phyloP scores from a whole-genome alignment of 352 stramenopile species.

The Pythium periplocum region DNA sequence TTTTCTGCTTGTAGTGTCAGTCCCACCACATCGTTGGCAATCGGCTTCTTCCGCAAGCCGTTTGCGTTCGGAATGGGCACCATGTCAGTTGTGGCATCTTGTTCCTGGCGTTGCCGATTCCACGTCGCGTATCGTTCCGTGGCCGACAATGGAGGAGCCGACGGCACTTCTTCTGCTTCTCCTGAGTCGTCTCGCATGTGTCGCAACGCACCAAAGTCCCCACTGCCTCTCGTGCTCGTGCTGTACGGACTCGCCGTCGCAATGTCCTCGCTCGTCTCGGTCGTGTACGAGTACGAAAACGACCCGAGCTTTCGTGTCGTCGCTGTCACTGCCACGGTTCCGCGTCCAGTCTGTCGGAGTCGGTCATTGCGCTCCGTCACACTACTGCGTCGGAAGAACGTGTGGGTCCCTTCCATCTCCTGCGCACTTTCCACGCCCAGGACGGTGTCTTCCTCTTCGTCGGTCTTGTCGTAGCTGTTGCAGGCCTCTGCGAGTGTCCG shows the following conservation, averaged over 20 bases:
- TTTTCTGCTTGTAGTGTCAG: slow-evolving; percentile 7
- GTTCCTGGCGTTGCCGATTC: slow-evolving; percentile 12
- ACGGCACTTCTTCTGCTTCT: neutral
- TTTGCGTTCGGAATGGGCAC: slow-evolving; percentile 14
- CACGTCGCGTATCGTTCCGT: slow-evolving; percentile 14
- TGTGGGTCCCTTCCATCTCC: neutral
- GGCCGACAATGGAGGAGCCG: neutral
- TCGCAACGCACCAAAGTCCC: slow-evolving; percentile 4
- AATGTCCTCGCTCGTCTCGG: slow-evolving; percentile 57
- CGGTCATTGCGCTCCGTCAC: neutral
- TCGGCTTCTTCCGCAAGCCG: slow-evolving; percentile 8
- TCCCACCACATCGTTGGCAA: slow-evolving; percentile 2
- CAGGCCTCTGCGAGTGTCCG: slow-evolving; percentile 58
- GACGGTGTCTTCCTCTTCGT: slow-evolving; percentile 12
- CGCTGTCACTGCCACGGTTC: slow-evolving; percentile 2
- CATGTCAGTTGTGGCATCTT: slow-evolving; percentile 10
- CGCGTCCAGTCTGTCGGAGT: neutral
- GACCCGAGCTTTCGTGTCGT: slow-evolving; percentile 31
- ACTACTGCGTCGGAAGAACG: too few species aligned
- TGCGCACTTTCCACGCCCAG: slow-evolving; percentile 2
- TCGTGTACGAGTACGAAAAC: slow-evolving; percentile 67
- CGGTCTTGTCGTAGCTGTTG: slow-evolving; percentile 36
- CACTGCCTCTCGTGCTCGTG: slow-evolving; percentile 10
- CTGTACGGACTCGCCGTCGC: slow-evolving; percentile 16
- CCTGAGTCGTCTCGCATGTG: neutral